phyloP scores from a whole-genome alignment of 192 early-diverging fungal genomes.

The Gryganskiella cystojenkinii region DNA sequence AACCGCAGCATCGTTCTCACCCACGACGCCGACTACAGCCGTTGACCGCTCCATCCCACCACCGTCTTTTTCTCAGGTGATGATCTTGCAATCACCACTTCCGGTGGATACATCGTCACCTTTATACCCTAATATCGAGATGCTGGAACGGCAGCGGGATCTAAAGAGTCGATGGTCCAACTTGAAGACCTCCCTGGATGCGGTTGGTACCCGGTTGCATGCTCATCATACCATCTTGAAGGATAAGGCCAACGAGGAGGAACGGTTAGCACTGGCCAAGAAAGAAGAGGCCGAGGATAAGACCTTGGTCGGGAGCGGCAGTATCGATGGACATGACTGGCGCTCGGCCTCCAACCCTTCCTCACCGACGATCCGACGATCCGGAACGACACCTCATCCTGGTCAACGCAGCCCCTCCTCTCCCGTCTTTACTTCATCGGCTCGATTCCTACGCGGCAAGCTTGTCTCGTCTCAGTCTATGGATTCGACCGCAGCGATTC shows the following conservation, averaged over 20 bases:
- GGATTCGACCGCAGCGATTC: constrained; percentile 21
- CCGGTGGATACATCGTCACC: constrained; percentile 22
- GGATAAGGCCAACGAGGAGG: constrained; percentile 17
- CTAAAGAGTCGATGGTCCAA: constrained; percentile 39
- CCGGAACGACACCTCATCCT: background rate
- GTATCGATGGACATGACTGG: constrained; percentile 12
- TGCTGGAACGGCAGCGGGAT: constrained; percentile 35
- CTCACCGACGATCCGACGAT: constrained; percentile 19
- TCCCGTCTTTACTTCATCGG: constrained; percentile 16
- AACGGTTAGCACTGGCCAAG: constrained; percentile 5
- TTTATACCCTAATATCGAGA: constrained; percentile 32
- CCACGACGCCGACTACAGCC: constrained; percentile 26
- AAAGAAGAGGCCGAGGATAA: constrained; percentile 27
- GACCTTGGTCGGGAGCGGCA: constrained; percentile 16
- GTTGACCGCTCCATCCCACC: constrained; percentile 2
- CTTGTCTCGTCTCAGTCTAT: constrained; percentile 31
- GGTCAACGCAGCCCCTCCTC: constrained; percentile 5
- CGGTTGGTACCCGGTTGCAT: constrained; percentile 25
- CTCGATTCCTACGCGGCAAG: constrained; percentile 29
- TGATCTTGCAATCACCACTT: background rate
- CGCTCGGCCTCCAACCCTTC: background rate
- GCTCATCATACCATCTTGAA: constrained; percentile 19
- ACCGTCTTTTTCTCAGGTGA: background rate
- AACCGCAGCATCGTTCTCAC: constrained; percentile 6
- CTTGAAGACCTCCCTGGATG: constrained; percentile 36